A percentile compares a stretch with the other conserved stretches of the same genome.
phyloP scores from a whole-genome alignment of 768 basidiomycete species.

The Mycena maculata region DNA sequence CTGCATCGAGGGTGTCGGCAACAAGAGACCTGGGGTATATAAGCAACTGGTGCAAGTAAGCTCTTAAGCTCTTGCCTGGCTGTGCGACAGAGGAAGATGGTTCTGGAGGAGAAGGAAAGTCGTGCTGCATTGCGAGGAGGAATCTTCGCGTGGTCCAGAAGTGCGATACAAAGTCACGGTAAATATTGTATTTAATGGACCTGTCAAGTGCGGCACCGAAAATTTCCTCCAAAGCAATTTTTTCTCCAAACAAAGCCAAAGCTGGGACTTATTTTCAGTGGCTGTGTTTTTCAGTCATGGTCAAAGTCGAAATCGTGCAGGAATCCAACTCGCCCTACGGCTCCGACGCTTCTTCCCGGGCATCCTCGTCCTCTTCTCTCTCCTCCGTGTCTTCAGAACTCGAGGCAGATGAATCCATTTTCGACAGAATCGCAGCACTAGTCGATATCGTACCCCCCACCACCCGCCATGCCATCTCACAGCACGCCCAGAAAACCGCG shows the following conservation, averaged over 20 bases:
- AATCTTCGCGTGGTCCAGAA: slow-evolving; percentile 28
- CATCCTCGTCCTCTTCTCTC: slow-evolving; percentile 78
- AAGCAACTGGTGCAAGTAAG: not conserved
- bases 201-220: not conserved
- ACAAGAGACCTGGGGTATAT: slow-evolving; percentile 61
- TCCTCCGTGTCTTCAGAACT: slow-evolving; percentile 81
- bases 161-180: slow-evolving; percentile 36
- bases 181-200: not conserved
- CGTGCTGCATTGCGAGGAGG: slow-evolving; percentile 35
- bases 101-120: slow-evolving; percentile 25
- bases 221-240: not conserved
- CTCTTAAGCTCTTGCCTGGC: slow-evolving; percentile 5
- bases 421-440: slow-evolving; percentile 90
- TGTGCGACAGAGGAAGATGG: slow-evolving; percentile 31
- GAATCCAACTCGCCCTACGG: slow-evolving; percentile 87
- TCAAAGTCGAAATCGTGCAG: slow-evolving; percentile 92
- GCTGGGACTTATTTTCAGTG: no score
- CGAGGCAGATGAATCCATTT: slow-evolving; percentile 82
- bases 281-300: no score
- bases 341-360: slow-evolving; percentile 79
- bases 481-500: slow-evolving; percentile 69
- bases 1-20: slow-evolving; percentile 77
- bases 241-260: slow-evolving; percentile 28
- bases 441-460: slow-evolving; percentile 96
- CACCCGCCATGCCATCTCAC: slow-evolving; percentile 81